Percentiles rank a stretch among this genome's conserved stretches.
Evolutionary conservation across 2,329 filamentous ascomycete species (phyloP).

Genomic region (Diaporthe sp.): DNA sequence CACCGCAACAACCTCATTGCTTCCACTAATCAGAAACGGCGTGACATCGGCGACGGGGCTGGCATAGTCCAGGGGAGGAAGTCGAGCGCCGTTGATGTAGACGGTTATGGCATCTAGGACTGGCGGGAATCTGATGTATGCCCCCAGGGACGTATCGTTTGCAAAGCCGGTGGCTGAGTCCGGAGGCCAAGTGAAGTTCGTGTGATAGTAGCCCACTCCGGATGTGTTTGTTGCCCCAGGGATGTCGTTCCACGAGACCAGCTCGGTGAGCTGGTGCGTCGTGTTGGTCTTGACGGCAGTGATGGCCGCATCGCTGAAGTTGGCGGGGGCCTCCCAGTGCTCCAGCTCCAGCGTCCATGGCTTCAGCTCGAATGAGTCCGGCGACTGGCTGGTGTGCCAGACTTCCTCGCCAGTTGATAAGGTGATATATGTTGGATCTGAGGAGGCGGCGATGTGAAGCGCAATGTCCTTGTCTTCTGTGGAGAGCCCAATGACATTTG

Average conservation of each 20-base stretch:
- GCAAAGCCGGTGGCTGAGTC: not conserved
- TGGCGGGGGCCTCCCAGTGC: conserved; percentile 23
- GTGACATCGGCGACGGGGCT: conserved; percentile 4
- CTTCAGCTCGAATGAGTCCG: not conserved
- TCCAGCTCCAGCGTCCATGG: conserved; percentile 27
- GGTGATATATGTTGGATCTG: not conserved
- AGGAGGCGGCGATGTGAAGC: not conserved
- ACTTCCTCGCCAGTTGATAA: not conserved
- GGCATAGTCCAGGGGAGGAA: conserved; percentile 20
- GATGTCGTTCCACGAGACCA: conserved; percentile 29
- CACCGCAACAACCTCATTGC: not conserved
- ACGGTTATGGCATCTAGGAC: conserved; percentile 12
- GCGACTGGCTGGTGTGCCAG: not conserved
- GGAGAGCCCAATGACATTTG: not conserved
- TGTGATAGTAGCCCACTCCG: conserved; percentile 28
- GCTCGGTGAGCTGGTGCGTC: conserved; percentile 13
- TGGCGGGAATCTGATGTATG: conserved; percentile 4
- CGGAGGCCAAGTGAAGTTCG: conserved; percentile 31
- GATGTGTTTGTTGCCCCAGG: conserved; percentile 9
- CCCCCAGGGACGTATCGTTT: not conserved
- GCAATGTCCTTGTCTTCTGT: too few relatives aligned
- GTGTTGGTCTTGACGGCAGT: conserved; percentile 6
- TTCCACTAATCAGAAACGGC: not conserved
- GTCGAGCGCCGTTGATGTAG: conserved; percentile 9
- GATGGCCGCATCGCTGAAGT: conserved; percentile 5